Conservation (phyloP, 23 red algal species). For the Agarophyton chilense region DNA sequence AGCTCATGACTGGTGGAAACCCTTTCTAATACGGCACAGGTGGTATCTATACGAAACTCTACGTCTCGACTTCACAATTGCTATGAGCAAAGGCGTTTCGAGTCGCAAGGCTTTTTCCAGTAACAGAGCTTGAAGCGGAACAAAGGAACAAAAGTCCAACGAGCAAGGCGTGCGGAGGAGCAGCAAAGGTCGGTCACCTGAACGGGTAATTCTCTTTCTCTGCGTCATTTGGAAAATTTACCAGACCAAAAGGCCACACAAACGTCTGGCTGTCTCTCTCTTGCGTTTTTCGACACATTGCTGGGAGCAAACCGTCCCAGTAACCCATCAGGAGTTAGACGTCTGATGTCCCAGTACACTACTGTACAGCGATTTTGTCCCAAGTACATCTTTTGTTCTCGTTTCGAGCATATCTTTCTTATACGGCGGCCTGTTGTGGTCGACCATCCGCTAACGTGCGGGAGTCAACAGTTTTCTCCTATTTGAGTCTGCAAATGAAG, state of each 20-base stretch:
- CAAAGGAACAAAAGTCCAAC: not conserved
- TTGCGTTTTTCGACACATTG: not conserved
- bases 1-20: not conserved
- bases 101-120: not conserved
- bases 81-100: not conserved
- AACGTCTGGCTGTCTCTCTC: not conserved
- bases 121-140: not conserved
- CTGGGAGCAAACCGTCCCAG: not conserved
- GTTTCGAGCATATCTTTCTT: too few relatives aligned
- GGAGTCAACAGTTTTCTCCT: too few relatives aligned
- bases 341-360: too few relatives aligned
- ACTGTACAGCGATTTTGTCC: too few relatives aligned
- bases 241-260: not conserved
- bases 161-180: not conserved
- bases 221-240: constrained; percentile 12
- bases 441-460: too few relatives aligned
- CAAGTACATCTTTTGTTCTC: too few relatives aligned
- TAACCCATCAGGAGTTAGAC: too few relatives aligned
- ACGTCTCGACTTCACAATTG: not conserved
- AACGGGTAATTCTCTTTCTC: not conserved
- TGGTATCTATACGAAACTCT: too few relatives aligned
- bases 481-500: too few relatives aligned
- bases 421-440: too few relatives aligned
- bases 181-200: too few relatives aligned
- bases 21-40: too few relatives aligned